These are phyloP conservation scores for Solanum hybrid DNA, from an alignment of 305 asterid species.

Conservation along the genomic window DNA sequence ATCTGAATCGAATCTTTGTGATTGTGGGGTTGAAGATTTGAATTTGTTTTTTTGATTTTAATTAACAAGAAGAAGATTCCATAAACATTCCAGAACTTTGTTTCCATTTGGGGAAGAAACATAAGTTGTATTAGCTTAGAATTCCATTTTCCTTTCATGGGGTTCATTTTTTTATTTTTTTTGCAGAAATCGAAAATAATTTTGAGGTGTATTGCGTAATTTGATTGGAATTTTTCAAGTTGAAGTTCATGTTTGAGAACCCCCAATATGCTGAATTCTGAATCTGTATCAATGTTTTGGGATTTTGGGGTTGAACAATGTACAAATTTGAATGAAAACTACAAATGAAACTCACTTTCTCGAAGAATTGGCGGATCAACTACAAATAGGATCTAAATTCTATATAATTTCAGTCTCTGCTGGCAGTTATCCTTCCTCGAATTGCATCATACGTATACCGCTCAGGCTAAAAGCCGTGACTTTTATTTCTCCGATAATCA, in stretches of 20 bases:
- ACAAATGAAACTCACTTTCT: neutral
- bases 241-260: neutral
- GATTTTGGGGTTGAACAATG: neutral
- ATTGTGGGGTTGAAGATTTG: neutral
- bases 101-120: neutral
- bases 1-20: neutral
- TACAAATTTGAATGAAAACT: neutral
- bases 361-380: neutral
- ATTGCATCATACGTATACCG: neutral
- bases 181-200: too few species aligned
- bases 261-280: neutral
- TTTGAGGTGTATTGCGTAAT: neutral
- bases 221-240: neutral
- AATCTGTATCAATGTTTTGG: neutral
- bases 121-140: neutral
- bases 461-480: neutral
- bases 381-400: neutral
- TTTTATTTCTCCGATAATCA: neutral
- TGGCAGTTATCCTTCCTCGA: neutral
- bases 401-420: neutral
- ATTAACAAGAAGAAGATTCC: neutral
- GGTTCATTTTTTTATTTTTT: neutral
- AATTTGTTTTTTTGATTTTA: neutral
- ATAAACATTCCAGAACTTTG: neutral
- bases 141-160: neutral